Evolutionary conservation across 2,329 filamentous ascomycete genomes (phyloP), one percentile per base, ranked within the genome.

Genomic region (Thelonectria blattea): DNA sequence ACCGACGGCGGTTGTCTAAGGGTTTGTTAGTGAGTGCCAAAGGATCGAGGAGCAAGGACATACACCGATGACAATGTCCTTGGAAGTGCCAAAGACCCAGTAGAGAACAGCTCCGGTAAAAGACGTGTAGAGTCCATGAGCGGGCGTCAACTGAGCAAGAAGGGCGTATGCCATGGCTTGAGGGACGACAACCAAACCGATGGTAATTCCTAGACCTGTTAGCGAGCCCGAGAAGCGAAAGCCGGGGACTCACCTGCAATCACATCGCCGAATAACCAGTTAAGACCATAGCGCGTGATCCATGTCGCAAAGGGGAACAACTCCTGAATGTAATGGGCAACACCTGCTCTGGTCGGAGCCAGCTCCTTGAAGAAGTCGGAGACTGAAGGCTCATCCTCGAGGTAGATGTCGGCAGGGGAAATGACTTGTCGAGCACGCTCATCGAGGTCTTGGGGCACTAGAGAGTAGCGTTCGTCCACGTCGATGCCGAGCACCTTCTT

Each of bases 11-110:
- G 81, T 82, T 37, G 82, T 90, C 88, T 81, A 83, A 54, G 6
- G 12, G n/a, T n/a, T 30, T 20, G 22, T 39, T 24, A 15, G 18
- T 53, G 49, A 65, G 55, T 20, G 1, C 1, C 1, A 22, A 11
- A 1, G 1, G 14, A 10, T 34, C 2, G 12, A 20, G 18, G 12
- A 7, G 20, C 7, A 22, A 12, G 14, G 1, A 66, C 78, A 41
- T 73, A 81, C 80, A 24, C 91, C 91, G 59, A 93, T 93, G 10
- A 91, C 92, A 72, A 94, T 93, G 73, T 94, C 91, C 71, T 93
- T 93, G 8, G 91, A 93, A 0, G 91, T 93, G 37, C 90, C 91
- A 71, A 93, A 93, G 58, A 92, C 85, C 90, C 91, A 93, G 77
- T 94, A 94, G 53, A 92, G 81, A 53, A 92, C 77, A 32, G 91